phyloP scores from a whole-genome alignment of 495 filamentous ascomycete genomes.

The Penicillium cataractarum region DNA sequence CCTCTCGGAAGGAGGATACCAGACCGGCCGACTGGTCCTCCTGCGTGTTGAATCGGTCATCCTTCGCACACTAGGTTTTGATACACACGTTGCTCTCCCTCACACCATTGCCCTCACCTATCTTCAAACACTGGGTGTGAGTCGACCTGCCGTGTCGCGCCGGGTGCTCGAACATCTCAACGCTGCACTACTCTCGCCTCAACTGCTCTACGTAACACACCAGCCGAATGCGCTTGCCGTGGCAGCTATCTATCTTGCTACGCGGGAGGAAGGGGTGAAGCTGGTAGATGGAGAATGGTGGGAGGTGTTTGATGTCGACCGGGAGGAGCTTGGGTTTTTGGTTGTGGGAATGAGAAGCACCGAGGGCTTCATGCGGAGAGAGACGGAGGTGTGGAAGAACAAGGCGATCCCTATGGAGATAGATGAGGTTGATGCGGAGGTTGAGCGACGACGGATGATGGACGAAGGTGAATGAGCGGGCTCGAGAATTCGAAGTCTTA shows the following conservation, averaged over 20 bases:
- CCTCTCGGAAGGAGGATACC: constrained; percentile 74
- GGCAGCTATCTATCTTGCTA: constrained; percentile 85
- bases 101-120: constrained; percentile 92
- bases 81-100: constrained; percentile 81
- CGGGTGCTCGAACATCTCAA: constrained; percentile 79
- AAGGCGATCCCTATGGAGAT: constrained; percentile 46
- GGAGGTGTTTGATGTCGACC: constrained; percentile 97
- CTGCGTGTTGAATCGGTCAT: constrained; percentile 74
- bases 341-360: constrained; percentile 85
- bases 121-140: constrained; percentile 78
- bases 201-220: constrained; percentile 88
- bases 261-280: constrained; percentile 75
- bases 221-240: constrained; percentile 86
- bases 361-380: constrained; percentile 65
- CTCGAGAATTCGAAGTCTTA: constrained; percentile 1
- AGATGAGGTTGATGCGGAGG: constrained; percentile 61
- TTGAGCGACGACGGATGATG: constrained; percentile 62
- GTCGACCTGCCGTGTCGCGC: constrained; percentile 55
- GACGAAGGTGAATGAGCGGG: constrained; percentile 50
- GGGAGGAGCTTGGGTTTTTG: constrained; percentile 92
- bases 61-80: constrained; percentile 74
- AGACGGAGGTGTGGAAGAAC: constrained; percentile 53
- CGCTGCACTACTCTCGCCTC: constrained; percentile 79
- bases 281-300: constrained; percentile 88
- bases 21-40: constrained; percentile 60